Base-by-base conservation (phyloP, 306 rosid species). In the Fragaria iinumae region DNA sequence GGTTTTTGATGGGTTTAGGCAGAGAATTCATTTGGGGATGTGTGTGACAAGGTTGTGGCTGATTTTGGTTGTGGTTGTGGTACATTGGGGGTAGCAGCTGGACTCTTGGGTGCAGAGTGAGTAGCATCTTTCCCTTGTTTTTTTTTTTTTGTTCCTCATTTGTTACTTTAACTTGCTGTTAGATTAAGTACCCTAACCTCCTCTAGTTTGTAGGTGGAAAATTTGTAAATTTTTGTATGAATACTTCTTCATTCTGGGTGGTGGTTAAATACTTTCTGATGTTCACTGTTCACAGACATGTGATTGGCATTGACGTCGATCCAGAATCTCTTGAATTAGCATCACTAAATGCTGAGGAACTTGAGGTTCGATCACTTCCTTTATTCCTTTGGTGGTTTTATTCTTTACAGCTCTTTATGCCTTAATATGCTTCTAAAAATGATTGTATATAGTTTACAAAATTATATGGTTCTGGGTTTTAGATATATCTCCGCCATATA, bases 51-150 rank as follows among this genome's bases (percentile, higher is more conserved):
- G 82, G 88, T 95, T 55, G 99, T 95, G 80, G 97, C 96, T 76
- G 99, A 95, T 83, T 88, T 95, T 77, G 99, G 99, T 53, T 95
- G 97, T 68, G 99, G 97, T 64, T 92, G 99, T 60, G 99, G 93
- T 59, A 89, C 98, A 7, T 85, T 95, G 82, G 92, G 97, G 74
- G 83, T 86, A 67, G 97, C 99, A 21, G 99, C 99, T 71, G 87
- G 93, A 36, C 87, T 95, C 27, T 83, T 95, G 89, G 80, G 84
- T 11, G 98, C 99, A 27, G 98, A 88, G 99, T 91, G 79, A 89
- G 97, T 92, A 67, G 21, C 75, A 32, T 79, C 72, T 70, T 83
- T 76, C 76, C 74, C 65, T 70, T 32, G 38, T 25, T 36, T 76
- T 53, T 20, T 53, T 20, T 1, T 6, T 45, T 14, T 9, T 27